Evolutionary conservation across 352 stramenopile species (phyloP), one percentile per base, ranked within the genome.

Genomic region (Globisporangium okanoganense): DNA sequence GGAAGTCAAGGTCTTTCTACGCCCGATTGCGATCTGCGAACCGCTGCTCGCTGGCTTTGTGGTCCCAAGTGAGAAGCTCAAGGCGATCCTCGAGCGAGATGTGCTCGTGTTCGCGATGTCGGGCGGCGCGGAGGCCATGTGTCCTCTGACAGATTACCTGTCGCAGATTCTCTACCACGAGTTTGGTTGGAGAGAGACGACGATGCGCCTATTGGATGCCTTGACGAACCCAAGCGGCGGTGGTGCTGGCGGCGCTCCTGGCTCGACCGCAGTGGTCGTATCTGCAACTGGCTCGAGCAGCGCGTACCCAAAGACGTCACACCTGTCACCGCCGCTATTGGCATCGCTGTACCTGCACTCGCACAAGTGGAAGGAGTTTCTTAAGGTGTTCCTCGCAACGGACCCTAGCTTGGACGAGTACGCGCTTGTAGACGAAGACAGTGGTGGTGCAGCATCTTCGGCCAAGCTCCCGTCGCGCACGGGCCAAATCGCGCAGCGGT

Each of bases 351-450:
- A 88, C 22, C 57, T 87, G 14, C 70, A 86, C 27, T 53, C 71
- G 0, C 72, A 87, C 56, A 73, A 76, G 36, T 90, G 79, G 77
- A 67, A 75, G 60, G 79, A 83, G 22, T 78, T 81, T 3, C 47
- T 90, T 6, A 70, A 78, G 5, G 53, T 84, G 2, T 83, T 80
- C 12, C 66, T 89, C 13, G 56, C 62, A 5, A 63, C 68, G 43
- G 80, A 90, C 18, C 82, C 80, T 18, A 71, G 68, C 12, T 58
- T 92, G 2, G 78, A 89, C 69, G 79, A 92, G 68, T 92, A 90
- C 57, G 79, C 77, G n/a, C 56, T 88, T 3, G 66, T 62, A 0
- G 77, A 76, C 13, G 78, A 82, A 43, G 76, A 75, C 12, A 58
- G 59, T 9, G 65, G 56, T 1, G 49, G 18, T 3, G 58, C 58